These are phyloP conservation scores for Termitomyces sp. DNA, from an alignment of 768 basidiomycete genomes.

Conservation along the genomic window DNA sequence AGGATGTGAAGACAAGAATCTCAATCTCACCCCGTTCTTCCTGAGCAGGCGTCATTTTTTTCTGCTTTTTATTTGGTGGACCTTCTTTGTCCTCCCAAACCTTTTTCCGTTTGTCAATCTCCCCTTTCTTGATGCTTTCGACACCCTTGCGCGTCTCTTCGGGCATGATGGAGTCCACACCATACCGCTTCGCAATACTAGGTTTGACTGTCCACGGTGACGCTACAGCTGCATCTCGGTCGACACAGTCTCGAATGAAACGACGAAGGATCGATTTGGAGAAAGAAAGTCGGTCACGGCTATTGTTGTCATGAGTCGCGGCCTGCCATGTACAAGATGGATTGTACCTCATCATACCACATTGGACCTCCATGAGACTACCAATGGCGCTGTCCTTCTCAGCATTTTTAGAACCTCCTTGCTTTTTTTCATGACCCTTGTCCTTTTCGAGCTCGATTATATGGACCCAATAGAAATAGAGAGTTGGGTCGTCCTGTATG, in stretches of 20 bases:
- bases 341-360: slow-evolving; percentile 70
- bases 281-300: slow-evolving; percentile 93
- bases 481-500: slow-evolving; percentile 67
- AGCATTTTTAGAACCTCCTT: slow-evolving; percentile 46
- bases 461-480: slow-evolving; percentile 86
- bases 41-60: slow-evolving; percentile 67
- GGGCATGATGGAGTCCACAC: slow-evolving; percentile 81
- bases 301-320: slow-evolving; percentile 22
- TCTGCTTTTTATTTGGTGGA: slow-evolving; percentile 76
- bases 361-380: slow-evolving; percentile 80
- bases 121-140: slow-evolving; percentile 75
- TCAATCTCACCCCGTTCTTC: slow-evolving; percentile 61
- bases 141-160: slow-evolving; percentile 79
- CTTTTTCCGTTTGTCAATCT: slow-evolving; percentile 91
- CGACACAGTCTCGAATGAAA: slow-evolving; percentile 93
- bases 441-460: slow-evolving; percentile 75
- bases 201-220: slow-evolving; percentile 96
- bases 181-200: slow-evolving; percentile 77
- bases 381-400: slow-evolving; percentile 63
- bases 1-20: slow-evolving; percentile 13
- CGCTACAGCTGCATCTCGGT: slow-evolving; percentile 86
- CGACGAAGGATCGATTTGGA: slow-evolving; percentile 96
- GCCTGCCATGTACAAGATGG: background rate
- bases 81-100: slow-evolving; percentile 87
- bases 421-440: slow-evolving; percentile 58